These are phyloP conservation scores for Prunus dulcis DNA, from an alignment of 306 rosid species.

Conservation along the genomic window DNA sequence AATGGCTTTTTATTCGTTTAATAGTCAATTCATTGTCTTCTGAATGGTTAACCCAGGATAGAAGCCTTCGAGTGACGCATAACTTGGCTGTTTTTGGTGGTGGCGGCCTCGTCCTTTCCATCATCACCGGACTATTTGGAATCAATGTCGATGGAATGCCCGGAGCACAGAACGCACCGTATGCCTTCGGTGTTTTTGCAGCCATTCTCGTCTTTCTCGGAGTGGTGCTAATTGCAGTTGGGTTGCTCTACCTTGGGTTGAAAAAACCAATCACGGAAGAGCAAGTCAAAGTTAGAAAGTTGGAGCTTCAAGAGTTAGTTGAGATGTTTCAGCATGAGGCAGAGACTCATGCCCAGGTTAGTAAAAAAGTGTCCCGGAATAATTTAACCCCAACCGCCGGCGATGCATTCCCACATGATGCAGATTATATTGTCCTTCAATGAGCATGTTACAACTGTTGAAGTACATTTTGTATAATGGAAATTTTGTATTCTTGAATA, in stretches of 20 bases:
- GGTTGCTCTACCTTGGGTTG: conserved; percentile 71
- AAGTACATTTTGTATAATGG: background rate
- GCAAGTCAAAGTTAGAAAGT: conserved; percentile 66
- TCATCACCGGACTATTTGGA: conserved; percentile 85
- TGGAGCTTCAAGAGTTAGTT: conserved; percentile 76
- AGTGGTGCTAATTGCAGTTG: conserved; percentile 48
- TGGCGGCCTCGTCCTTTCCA: conserved; percentile 72
- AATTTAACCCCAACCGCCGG: conserved; percentile 79
- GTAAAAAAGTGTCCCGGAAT: conserved; percentile 44
- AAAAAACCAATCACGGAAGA: conserved; percentile 55
- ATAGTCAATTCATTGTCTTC: background rate
- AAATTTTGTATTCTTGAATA: too few species aligned
- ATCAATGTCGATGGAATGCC: conserved; percentile 95
- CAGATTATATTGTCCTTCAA: conserved; percentile 41
- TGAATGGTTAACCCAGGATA: conserved; percentile 54
- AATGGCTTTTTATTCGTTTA: background rate
- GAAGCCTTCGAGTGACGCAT: conserved; percentile 86
- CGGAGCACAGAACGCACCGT: conserved; percentile 60
- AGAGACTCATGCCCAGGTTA: conserved; percentile 81
- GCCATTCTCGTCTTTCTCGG: conserved; percentile 57
- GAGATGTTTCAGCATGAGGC: conserved; percentile 91
- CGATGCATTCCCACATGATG: conserved; percentile 35
- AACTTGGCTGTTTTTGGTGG: conserved; percentile 84
- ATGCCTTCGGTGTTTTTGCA: conserved; percentile 77
- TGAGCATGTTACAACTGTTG: background rate